phyloP scores from a whole-genome alignment of 306 rosid species.

The Styphnolobium japonicum region DNA sequence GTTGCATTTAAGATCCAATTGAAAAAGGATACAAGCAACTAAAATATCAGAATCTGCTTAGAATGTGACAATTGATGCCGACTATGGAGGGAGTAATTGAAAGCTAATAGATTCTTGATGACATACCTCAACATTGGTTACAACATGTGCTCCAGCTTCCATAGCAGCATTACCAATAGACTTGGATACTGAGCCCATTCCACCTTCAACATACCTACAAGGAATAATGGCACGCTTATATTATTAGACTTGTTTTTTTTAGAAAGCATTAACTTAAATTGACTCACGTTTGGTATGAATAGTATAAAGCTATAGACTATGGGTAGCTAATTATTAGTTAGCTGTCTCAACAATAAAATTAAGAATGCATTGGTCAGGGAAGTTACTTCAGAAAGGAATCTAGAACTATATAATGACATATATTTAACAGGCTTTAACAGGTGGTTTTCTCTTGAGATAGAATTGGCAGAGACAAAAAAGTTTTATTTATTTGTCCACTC shows the following conservation, averaged over 20 bases:
- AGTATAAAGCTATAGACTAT: background rate
- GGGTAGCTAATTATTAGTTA: background rate
- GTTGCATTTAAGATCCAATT: background rate
- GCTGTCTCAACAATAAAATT: background rate
- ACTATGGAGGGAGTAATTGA: background rate
- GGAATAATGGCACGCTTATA: constrained; percentile 14
- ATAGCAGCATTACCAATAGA: constrained; percentile 77
- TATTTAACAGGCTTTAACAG: background rate
- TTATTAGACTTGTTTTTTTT: background rate
- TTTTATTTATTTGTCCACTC: background rate
- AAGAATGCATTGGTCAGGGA: constrained; percentile 3
- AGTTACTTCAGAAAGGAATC: constrained; percentile 10
- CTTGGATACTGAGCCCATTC: constrained; percentile 95
- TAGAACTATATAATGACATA: background rate
- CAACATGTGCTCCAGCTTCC: constrained; percentile 78
- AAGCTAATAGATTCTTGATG: constrained; percentile 24
- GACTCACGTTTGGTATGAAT: background rate
- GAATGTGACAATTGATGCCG: background rate
- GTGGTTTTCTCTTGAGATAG: background rate
- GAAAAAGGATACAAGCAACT: background rate
- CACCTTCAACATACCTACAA: constrained; percentile 91
- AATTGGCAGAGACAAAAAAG: background rate
- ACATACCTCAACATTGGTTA: constrained; percentile 75
- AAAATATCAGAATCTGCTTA: constrained; percentile 11
- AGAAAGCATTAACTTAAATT: background rate